Conservation (phyloP, 2,329 filamentous ascomycete species). For the Aphanoascus verrucosus region DNA sequence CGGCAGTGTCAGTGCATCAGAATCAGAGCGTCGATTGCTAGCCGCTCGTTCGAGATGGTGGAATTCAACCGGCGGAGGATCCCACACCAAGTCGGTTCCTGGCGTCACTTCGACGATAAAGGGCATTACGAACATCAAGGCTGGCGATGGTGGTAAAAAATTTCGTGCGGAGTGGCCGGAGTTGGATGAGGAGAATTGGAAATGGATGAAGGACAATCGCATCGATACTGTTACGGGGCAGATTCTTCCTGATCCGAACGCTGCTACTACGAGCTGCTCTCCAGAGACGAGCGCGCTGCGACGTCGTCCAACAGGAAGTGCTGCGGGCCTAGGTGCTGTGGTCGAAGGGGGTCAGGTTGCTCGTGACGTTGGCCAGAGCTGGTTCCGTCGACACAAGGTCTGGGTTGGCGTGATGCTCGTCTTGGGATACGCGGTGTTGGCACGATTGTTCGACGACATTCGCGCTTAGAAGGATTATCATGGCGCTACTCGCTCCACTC, state of each 20-base stretch:
- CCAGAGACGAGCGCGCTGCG: slow-evolving; percentile 53
- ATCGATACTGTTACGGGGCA: slow-evolving; percentile 69
- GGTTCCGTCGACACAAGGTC: slow-evolving; percentile 70
- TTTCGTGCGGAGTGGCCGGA: slow-evolving; percentile 87
- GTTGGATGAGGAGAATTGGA: slow-evolving; percentile 77
- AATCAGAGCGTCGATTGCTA: slow-evolving; percentile 65
- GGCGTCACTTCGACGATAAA: slow-evolving; percentile 48
- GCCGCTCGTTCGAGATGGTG: slow-evolving; percentile 80
- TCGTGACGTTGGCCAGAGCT: slow-evolving; percentile 68
- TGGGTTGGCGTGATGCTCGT: slow-evolving; percentile 58
- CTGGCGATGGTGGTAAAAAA: slow-evolving; percentile 83
- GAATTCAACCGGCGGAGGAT: slow-evolving; percentile 88
- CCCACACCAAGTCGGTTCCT: slow-evolving; percentile 42
- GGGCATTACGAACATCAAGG: slow-evolving; percentile 69
- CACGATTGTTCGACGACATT: slow-evolving; percentile 53
- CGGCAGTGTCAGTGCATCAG: slow-evolving; percentile 67
- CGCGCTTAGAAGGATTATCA: background rate
- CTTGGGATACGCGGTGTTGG: slow-evolving; percentile 73
- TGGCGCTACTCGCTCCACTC: background rate
- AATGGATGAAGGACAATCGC: slow-evolving; percentile 75
- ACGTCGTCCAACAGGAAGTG: slow-evolving; percentile 50
- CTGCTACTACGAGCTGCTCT: slow-evolving; percentile 41
- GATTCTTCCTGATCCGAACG: slow-evolving; percentile 44
- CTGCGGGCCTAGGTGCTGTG: slow-evolving; percentile 47
- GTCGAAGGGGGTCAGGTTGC: slow-evolving; percentile 67